Conservation (phyloP, 2,329 filamentous ascomycete genomes). For the Aureobasidium musti region DNA sequence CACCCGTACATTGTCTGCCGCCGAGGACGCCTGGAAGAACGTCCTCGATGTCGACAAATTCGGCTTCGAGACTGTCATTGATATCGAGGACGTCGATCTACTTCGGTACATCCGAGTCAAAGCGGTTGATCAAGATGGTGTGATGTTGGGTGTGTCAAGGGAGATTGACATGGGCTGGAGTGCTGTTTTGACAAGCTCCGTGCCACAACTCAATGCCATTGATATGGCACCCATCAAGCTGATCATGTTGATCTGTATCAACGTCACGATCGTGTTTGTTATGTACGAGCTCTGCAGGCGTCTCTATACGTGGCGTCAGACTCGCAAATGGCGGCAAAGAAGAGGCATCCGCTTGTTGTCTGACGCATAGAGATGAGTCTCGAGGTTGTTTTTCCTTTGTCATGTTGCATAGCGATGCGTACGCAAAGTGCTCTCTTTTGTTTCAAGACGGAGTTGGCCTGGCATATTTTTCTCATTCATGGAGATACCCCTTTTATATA, state of each 20-base stretch:
- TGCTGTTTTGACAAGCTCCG: conserved; percentile 4
- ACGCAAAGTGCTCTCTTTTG: not conserved
- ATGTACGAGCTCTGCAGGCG: conserved; percentile 36
- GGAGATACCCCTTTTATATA: conserved; percentile 11
- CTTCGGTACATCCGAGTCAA: conserved; percentile 27
- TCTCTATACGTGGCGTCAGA: conserved; percentile 34
- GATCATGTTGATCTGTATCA: conserved; percentile 33
- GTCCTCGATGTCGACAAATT: conserved; percentile 30
- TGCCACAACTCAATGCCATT: conserved; percentile 7
- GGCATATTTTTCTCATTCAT: conserved; percentile 7
- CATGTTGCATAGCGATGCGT: not conserved
- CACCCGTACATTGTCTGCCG: not conserved
- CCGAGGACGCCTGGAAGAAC: conserved; percentile 32
- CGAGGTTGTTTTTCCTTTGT: not conserved
- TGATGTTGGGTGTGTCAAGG: conserved; percentile 23
- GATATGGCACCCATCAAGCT: conserved; percentile 32
- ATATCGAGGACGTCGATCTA: conserved; percentile 23
- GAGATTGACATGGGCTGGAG: conserved; percentile 30
- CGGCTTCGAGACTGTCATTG: conserved; percentile 35
- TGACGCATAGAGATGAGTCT: not conserved
- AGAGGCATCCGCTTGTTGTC: conserved; percentile 20
- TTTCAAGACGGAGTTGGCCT: not conserved
- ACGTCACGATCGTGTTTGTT: conserved; percentile 33
- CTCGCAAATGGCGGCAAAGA: conserved; percentile 16
- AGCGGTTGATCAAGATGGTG: conserved; percentile 26